These are phyloP conservation scores for Saccharomycopsis oosterbeekiorum DNA, from an alignment of 805 yeast genomes.

Conservation along the genomic window DNA sequence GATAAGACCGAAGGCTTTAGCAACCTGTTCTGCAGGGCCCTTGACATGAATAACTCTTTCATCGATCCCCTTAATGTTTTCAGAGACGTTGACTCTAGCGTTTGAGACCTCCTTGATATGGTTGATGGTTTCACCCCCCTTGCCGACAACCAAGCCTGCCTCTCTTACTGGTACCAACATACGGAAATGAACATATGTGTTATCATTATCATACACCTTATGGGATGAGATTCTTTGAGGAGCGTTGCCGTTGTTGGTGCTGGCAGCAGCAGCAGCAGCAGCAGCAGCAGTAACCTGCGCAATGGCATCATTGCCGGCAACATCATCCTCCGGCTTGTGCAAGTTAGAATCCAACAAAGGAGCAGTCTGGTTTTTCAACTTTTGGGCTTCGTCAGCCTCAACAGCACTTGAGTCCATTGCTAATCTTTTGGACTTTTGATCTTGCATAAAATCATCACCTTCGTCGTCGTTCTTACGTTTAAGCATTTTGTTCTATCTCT, in stretches of 20 bases:
- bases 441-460: slow-evolving; percentile 32
- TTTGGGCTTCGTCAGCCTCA: slow-evolving; percentile 33
- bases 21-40: slow-evolving; percentile 70
- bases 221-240: slow-evolving; percentile 29
- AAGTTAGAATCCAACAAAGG: slow-evolving; percentile 24
- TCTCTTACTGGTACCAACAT: slow-evolving; percentile 70
- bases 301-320: background rate
- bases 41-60: slow-evolving; percentile 67
- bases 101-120: slow-evolving; percentile 53
- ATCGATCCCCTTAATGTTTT: slow-evolving; percentile 58
- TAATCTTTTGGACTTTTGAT: slow-evolving; percentile 41
- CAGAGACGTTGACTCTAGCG: slow-evolving; percentile 62
- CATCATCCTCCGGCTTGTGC: background rate
- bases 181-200: slow-evolving; percentile 56
- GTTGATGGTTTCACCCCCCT: slow-evolving; percentile 65
- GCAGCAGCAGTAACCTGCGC: background rate
- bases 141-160: slow-evolving; percentile 68
- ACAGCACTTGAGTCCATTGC: slow-evolving; percentile 58
- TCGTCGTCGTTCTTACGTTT: slow-evolving; percentile 63
- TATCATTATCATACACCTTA: slow-evolving; percentile 30
- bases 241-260: slow-evolving; percentile 3
- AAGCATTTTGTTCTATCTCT: slow-evolving; percentile 26
- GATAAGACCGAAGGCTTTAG: slow-evolving; percentile 71
- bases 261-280: slow-evolving; percentile 1
- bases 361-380: slow-evolving; percentile 35